Evolutionary conservation across 768 basidiomycete species (phyloP), one percentile per base, ranked within the genome.

Genomic region (Postia placenta): DNA sequence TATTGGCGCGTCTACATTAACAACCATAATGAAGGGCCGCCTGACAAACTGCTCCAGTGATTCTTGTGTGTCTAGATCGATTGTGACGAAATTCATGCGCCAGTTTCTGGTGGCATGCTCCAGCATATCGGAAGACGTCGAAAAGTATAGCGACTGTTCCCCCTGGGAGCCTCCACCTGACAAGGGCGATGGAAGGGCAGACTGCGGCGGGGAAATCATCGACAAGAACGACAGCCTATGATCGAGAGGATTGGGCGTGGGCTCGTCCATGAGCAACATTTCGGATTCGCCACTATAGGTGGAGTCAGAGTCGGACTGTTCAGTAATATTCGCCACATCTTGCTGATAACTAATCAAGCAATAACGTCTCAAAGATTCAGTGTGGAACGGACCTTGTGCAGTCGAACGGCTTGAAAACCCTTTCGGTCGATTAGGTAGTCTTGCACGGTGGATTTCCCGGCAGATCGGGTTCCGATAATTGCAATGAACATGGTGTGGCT

Each of bases 11-110:
- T 97, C 92, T 25, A 92, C 75, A 41, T 70, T 77, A 39, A 96
- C 68, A 20, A 98, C 75, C 63, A 97, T 70, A 64, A 96, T 92
- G 64, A 92, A 98, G 0, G 96, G 96, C 15, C 96, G 73, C 60
- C 83, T 92, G 28, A 79, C 64, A 60, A 96, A 97, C 42, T 74
- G 67, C 51, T 78, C 76, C 28, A 98, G 70, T 14, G 80, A 66
- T 2, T 73, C 67, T 24, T 69, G 68, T 1, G 77, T 80, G 36
- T 63, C 61, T 19, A 94, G 64, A 61, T 90, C 86, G n/a, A 71
- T 65, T 0, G 93, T 95, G 25, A 97, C 92, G 57, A 85, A 92
- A 59, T 89, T 71, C 5, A 71, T 64, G 38, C 74, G 75, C 95
- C 95, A 99, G 54, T 87, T 76, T 52, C 70, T 74, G 1, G 96